These are phyloP conservation scores for Picea engelmannii DNA, from an alignment of 83 land plant genomes.

Conservation along the genomic window DNA sequence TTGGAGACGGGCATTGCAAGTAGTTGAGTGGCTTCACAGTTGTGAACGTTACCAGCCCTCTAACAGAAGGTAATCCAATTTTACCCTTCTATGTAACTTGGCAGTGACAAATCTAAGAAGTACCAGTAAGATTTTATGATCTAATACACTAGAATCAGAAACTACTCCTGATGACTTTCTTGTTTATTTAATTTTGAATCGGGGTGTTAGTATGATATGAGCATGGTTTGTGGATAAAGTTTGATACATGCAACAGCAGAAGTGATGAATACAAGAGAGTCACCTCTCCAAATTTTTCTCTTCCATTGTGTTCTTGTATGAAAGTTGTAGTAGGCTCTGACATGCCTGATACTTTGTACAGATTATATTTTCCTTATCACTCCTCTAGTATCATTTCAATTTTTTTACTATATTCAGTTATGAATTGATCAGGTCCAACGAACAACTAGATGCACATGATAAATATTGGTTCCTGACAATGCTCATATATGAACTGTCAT, in stretches of 20 bases:
- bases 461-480: no score
- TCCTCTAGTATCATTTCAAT: no score
- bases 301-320: no score
- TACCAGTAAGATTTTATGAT: not conserved
- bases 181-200: not conserved
- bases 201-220: not conserved
- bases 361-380: no score
- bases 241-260: not conserved
- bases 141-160: not conserved
- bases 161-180: no score
- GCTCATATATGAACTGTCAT: not conserved
- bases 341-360: no score
- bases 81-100: not conserved
- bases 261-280: no score
- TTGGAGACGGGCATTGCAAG: slow-evolving; percentile 85
- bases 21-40: slow-evolving; percentile 86
- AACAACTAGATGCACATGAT: no score
- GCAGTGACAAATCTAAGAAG: not conserved
- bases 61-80: slow-evolving; percentile 55
- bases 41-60: slow-evolving; percentile 68
- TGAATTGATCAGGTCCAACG: no score
- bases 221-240: not conserved
- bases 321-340: no score
- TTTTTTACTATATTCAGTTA: no score
- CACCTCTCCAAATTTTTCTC: no score